Evolutionary conservation across 257 asterid genomes (phyloP).

Genomic region (Solanum lignicaule): DNA sequence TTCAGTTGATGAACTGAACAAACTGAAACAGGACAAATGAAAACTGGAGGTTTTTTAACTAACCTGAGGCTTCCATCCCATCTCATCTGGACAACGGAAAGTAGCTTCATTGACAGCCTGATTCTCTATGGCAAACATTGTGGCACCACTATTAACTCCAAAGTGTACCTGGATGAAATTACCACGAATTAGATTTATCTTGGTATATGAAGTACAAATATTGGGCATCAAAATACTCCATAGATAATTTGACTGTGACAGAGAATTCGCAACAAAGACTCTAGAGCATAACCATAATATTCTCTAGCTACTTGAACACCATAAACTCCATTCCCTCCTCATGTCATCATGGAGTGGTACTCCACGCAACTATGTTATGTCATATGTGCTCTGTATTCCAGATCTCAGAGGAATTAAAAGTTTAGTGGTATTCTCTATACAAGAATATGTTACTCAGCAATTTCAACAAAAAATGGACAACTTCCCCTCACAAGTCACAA

Average conservation of each 20-base stretch:
- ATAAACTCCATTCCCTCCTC: not conserved
- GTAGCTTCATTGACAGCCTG: conserved; percentile 97
- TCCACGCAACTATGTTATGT: not conserved
- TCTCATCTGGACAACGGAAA: conserved; percentile 94
- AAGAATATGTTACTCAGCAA: not conserved
- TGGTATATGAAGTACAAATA: not conserved
- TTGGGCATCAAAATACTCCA: not conserved
- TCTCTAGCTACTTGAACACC: not conserved
- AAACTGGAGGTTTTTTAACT: not conserved
- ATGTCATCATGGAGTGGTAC: not conserved
- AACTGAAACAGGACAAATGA: not conserved
- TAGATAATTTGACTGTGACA: not conserved
- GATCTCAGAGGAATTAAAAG: not conserved
- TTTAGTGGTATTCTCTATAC: not conserved
- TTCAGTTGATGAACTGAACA: not conserved
- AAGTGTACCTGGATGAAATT: conserved; percentile 61
- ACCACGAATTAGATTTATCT: conserved; percentile 5
- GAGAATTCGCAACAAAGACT: not conserved
- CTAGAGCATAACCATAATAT: not conserved
- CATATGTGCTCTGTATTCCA: not conserved
- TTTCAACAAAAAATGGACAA: not conserved
- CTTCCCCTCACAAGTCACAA: not conserved
- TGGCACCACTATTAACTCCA: conserved; percentile 96
- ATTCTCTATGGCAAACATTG: conserved; percentile 83
- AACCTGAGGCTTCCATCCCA: conserved; percentile 99